phyloP scores from a whole-genome alignment of 805 yeast genomes.

The Sugiyamaella mastotermitis region DNA sequence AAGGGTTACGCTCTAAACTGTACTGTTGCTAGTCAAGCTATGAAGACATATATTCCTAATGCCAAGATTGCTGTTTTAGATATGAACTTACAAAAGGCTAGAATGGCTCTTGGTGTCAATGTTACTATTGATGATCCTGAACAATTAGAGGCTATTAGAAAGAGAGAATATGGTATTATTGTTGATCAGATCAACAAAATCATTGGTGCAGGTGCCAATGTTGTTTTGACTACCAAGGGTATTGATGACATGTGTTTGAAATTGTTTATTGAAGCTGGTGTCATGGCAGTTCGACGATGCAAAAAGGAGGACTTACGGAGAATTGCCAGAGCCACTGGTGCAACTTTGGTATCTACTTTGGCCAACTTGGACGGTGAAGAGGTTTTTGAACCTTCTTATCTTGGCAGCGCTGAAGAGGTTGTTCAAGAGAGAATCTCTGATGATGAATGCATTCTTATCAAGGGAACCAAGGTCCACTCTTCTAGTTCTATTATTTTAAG shows the following conservation, averaged over 20 bases:
- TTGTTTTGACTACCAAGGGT: conserved; percentile 87
- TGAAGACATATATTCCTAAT: conserved; percentile 61
- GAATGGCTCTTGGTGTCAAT: conserved; percentile 98
- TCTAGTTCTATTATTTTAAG: conserved; percentile 87
- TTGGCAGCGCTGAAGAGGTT: conserved; percentile 89
- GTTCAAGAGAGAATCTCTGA: conserved; percentile 87
- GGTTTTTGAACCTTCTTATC: conserved; percentile 73
- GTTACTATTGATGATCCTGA: conserved; percentile 97
- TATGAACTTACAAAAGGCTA: conserved; percentile 88
- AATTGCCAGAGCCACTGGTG: conserved; percentile 98
- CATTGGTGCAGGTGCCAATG: conserved; percentile 85
- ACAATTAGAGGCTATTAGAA: conserved; percentile 85
- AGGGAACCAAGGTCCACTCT: conserved; percentile 86
- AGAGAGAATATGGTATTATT: conserved; percentile 81
- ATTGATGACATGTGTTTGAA: conserved; percentile 89
- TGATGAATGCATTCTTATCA: conserved; percentile 91
- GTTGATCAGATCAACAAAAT: conserved; percentile 78
- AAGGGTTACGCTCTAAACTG: conserved; percentile 95
- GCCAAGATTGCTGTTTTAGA: conserved; percentile 87
- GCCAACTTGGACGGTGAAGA: conserved; percentile 96
- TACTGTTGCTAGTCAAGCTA: conserved; percentile 96
- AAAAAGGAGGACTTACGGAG: conserved; percentile 94
- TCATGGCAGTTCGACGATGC: conserved; percentile 95
- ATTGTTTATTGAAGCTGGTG: conserved; percentile 84
- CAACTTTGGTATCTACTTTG: conserved; percentile 77